phyloP scores from a whole-genome alignment of 495 filamentous ascomycete genomes.

The Amorphotheca resinae region DNA sequence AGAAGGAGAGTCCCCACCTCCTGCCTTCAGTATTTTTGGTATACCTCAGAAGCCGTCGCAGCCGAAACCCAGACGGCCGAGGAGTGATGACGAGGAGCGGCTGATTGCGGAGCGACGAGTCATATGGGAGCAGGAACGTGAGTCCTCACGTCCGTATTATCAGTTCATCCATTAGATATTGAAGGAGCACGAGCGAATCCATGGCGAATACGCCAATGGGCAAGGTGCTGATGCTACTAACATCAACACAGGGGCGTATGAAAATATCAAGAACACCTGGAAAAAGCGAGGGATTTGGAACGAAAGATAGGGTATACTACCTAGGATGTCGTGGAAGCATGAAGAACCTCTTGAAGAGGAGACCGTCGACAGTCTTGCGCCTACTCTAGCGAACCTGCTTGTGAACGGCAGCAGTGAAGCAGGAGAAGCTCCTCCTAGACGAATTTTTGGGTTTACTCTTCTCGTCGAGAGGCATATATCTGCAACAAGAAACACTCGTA shows the following conservation, averaged over 20 bases:
- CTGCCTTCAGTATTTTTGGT: not conserved
- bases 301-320: slow-evolving; percentile 19
- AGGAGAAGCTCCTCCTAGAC: too few relatives aligned
- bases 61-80: slow-evolving; percentile 9
- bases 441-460: too few relatives aligned
- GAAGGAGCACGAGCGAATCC: slow-evolving; percentile 18
- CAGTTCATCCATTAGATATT: slow-evolving; percentile 24
- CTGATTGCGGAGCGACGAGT: slow-evolving; percentile 1
- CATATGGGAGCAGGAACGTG: slow-evolving; percentile 5
- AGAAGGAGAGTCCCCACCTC: not conserved
- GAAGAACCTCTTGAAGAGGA: slow-evolving; percentile 15
- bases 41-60: not conserved
- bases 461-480: not conserved
- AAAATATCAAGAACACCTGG: slow-evolving; percentile 19
- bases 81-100: slow-evolving; percentile 4
- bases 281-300: slow-evolving; percentile 21
- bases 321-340: slow-evolving; percentile 23
- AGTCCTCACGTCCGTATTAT: slow-evolving; percentile 21
- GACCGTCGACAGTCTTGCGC: not conserved
- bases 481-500: not conserved
- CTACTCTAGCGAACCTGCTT: slow-evolving; percentile 4
- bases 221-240: too few relatives aligned
- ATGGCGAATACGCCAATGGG: not conserved
- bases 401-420: slow-evolving; percentile 4
- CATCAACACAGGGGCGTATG: slow-evolving; percentile 14